Base-by-base conservation (phyloP, 306 rosid genomes). In the Quercus rubra region DNA sequence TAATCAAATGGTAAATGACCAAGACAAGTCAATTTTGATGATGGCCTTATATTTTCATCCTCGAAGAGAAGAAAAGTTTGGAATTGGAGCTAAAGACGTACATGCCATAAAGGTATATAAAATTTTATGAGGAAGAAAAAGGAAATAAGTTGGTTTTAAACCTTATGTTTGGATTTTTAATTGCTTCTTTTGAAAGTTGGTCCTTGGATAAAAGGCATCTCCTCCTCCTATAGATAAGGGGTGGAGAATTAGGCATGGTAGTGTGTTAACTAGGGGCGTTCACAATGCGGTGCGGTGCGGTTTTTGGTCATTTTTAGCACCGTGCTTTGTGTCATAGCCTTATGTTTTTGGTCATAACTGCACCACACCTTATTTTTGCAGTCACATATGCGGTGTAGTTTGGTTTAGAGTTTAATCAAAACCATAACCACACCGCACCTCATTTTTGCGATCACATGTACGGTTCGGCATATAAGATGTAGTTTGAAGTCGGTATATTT, bases 11-110 rank as follows among this genome's bases (percentile, higher is more conserved):
- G 73, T 95, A 76, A 86, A 74, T 81, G 94, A 91, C 43, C 20
- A 5, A 52, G 98, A 95, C 80, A 87, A 77, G 86, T n/a, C 79
- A 77, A 85, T 77, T 21, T 55, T 93, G 87, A 81, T 82, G 90
- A 74, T 10, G 75, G 98, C 88, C 71, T 82, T 95, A 74, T 61
- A 61, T 79, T 93, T 89, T 85, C 99, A 95, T 87, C 99, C 99
- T 12, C 79, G 56, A 58, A 71, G 58, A 74, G 81, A 82, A 46
- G 88, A 81, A 72, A 95, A 95, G 81, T 61, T 90, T 46, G 99
- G 98, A 49, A 23, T 21, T 38, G 99, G 96, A 80, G 81, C 82
- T 41, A 62, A 73, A 73, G 87, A 85, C 79, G 12, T 41, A 41
- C 46, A 0, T 41, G 46, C 12, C 11, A 89, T 95, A 67, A 91